Conservation (phyloP, 129 eudicot genomes). For the Gnaphalium uliginosum region DNA sequence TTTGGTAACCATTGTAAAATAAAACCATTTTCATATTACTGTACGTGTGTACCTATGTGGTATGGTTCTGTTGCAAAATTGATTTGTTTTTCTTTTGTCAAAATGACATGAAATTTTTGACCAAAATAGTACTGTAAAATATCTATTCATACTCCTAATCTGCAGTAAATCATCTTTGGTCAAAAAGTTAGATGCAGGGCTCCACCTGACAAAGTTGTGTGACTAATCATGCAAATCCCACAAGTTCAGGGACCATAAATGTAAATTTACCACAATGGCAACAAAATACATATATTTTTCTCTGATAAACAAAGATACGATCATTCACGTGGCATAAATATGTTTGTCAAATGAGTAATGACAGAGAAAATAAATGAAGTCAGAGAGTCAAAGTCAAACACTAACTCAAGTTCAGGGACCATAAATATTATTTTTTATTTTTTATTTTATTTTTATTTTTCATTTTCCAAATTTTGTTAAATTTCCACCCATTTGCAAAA, state of each 20-base stretch:
- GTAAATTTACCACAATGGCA: not conserved
- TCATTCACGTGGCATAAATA: not conserved
- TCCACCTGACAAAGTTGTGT: too few relatives aligned
- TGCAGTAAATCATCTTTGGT: too few relatives aligned
- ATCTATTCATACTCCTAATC: too few relatives aligned
- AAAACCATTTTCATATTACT: too few relatives aligned
- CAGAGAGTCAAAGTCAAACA: not conserved
- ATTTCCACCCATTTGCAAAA: constrained; percentile 9
- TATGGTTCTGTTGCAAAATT: too few relatives aligned
- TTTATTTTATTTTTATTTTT: not conserved
- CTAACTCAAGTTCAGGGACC: not conserved
- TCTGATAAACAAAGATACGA: constrained; percentile 6
- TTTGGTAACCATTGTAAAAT: too few relatives aligned
- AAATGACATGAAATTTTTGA: too few relatives aligned
- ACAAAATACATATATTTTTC: not conserved
- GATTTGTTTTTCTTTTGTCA: too few relatives aligned
- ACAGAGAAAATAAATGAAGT: not conserved
- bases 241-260: not conserved
- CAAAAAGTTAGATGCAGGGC: too few relatives aligned
- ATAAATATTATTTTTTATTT: not conserved
- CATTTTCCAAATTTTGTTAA: not conserved
- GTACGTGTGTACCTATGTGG: too few relatives aligned
- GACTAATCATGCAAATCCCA: too few relatives aligned
- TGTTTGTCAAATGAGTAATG: not conserved
- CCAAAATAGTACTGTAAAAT: too few relatives aligned